Evolutionary conservation across 768 basidiomycete species (phyloP).

Genomic region (Lentinula guzmanii): DNA sequence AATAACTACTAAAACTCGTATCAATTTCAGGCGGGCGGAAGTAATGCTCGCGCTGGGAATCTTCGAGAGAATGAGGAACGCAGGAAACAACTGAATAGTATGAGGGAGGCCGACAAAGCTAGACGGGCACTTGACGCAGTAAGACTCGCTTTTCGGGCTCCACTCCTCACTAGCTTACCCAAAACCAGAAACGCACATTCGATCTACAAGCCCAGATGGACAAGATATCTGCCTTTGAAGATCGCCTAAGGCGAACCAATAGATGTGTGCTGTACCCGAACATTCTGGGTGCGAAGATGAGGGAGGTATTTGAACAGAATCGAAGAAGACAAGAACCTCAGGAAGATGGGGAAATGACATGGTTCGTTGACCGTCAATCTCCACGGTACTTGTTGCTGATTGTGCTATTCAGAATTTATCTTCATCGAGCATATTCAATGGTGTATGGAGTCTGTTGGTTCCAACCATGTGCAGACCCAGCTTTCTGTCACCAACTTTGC

Average conservation of each 20-base stretch:
- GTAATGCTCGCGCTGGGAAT: slow-evolving; percentile 38
- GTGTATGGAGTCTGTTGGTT: neutral
- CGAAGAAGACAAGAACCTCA: slow-evolving; percentile 23
- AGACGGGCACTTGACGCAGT: slow-evolving; percentile 54
- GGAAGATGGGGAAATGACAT: slow-evolving; percentile 33
- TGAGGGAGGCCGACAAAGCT: slow-evolving; percentile 64
- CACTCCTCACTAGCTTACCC: neutral
- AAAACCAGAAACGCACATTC: slow-evolving; percentile 37
- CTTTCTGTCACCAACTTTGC: neutral
- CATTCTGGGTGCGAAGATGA: slow-evolving; percentile 51
- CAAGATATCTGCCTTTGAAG: slow-evolving; percentile 60
- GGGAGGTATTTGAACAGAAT: slow-evolving; percentile 44
- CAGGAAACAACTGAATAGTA: slow-evolving; percentile 56
- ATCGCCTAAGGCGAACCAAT: slow-evolving; percentile 38
- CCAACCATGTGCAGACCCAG: neutral
- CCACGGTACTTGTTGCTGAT: neutral
- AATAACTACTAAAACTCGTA: neutral
- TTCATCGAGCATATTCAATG: neutral
- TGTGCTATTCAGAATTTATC: neutral
- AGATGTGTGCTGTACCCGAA: slow-evolving; percentile 60
- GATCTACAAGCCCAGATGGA: slow-evolving; percentile 56
- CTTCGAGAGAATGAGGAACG: slow-evolving; percentile 54
- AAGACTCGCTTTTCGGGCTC: slow-evolving; percentile 13
- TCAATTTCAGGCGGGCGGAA: slow-evolving; percentile 31
- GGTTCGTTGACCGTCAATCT: neutral